Percentiles rank a stretch among this genome's conserved stretches.
These are phyloP conservation scores for Bassia scoparia DNA, from an alignment of 148 eudicot genomes.

Conservation along the genomic window DNA sequence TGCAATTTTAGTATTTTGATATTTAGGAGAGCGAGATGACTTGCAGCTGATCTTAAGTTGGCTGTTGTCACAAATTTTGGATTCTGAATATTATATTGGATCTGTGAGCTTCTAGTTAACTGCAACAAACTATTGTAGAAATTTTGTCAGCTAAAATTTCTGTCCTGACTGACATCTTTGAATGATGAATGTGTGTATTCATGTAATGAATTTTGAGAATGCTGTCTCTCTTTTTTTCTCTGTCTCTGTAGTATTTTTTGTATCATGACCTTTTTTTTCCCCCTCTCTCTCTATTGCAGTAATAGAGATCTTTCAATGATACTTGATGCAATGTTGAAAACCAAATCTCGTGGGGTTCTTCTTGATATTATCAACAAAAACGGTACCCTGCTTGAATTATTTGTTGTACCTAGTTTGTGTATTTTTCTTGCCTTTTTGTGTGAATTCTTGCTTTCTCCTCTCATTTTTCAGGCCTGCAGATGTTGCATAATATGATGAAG, in stretches of 20 bases:
- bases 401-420: not conserved
- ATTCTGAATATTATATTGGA: too few species aligned
- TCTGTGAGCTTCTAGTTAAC: too few species aligned
- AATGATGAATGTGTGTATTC: not conserved
- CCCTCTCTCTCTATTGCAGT: constrained; percentile 43
- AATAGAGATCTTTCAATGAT: constrained; percentile 95
- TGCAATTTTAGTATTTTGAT: too few species aligned
- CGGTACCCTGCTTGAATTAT: constrained; percentile 41
- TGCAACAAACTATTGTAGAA: too few species aligned
- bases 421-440: constrained; percentile 2
- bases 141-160: too few species aligned
- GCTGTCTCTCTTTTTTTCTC: constrained; percentile 9
- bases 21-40: too few species aligned
- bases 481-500: constrained; percentile 94
- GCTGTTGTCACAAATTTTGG: too few species aligned
- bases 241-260: not conserved
- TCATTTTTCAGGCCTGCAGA: constrained; percentile 69
- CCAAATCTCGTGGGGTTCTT: constrained; percentile 80
- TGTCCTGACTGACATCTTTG: not conserved
- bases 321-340: constrained; percentile 84
- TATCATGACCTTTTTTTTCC: not conserved
- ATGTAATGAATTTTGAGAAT: not conserved
- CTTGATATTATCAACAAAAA: constrained; percentile 78
- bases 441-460: constrained; percentile 6
- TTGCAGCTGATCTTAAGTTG: too few species aligned